These are phyloP conservation scores for Tetracladium maxilliforme DNA, from an alignment of 2,329 filamentous ascomycete genomes.

Conservation along the genomic window DNA sequence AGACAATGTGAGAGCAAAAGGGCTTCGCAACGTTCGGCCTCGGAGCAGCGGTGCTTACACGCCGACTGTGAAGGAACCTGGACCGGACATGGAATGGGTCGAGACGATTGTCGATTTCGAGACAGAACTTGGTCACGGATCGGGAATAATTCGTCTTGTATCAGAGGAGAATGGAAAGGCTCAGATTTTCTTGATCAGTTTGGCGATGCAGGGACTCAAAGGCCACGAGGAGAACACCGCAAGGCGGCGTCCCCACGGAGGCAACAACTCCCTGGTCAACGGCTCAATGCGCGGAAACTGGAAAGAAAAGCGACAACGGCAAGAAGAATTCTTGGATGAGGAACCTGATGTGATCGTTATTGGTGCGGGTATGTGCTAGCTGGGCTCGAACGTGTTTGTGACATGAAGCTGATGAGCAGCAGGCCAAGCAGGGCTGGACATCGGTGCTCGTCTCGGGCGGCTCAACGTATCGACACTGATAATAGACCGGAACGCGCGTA, in stretches of 20 bases:
- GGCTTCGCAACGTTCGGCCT: too few relatives aligned
- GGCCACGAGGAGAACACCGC: slow-evolving; percentile 34
- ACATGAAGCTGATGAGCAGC: too few relatives aligned
- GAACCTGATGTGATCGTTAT: slow-evolving; percentile 44
- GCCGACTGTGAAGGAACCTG: too few relatives aligned
- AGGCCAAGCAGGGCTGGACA: slow-evolving; percentile 37
- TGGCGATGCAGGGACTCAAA: slow-evolving; percentile 34
- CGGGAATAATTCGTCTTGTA: slow-evolving; percentile 35
- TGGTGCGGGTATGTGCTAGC: slow-evolving; percentile 21
- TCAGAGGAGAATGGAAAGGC: slow-evolving; percentile 23
- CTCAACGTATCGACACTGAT: slow-evolving; percentile 33
- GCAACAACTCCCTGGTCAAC: too few relatives aligned
- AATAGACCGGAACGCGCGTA: slow-evolving; percentile 31
- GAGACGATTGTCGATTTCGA: slow-evolving; percentile 36
- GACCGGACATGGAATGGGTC: slow-evolving; percentile 27
- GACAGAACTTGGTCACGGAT: slow-evolving; percentile 33
- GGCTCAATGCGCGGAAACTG: slow-evolving; percentile 24
- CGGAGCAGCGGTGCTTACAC: too few relatives aligned
- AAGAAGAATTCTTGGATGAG: slow-evolving; percentile 23
- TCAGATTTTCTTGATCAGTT: slow-evolving; percentile 51
- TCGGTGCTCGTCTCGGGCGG: slow-evolving; percentile 38
- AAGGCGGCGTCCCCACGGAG: slow-evolving; percentile 21
- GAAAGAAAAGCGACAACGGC: slow-evolving; percentile 21
- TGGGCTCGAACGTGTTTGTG: not conserved
- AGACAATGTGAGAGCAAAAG: too few relatives aligned